Evolutionary conservation across 352 stramenopile species (phyloP), one percentile per base, ranked within the genome.

Genomic region (Peronospora farinosa): DNA sequence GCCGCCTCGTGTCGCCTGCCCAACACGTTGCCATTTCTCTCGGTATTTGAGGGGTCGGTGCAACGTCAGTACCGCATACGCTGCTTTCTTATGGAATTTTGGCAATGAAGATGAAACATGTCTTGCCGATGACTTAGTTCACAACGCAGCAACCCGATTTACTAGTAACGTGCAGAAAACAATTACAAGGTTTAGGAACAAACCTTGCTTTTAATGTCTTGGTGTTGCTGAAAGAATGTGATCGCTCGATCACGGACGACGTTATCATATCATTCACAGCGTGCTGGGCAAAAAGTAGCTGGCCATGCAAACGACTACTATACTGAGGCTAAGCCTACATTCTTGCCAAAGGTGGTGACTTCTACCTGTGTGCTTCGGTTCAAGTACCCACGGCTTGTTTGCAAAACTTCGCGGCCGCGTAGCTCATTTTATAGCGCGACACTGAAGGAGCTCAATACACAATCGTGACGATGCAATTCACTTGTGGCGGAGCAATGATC

Each of bases 1-100:
- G 45, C n/a, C 19, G 23, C 28, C 21, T 57, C 31, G 43, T 25
- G 39, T 48, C 21, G 40, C 37, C 36, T 42, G 36, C 30, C 48
- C 43, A 53, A 63, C 42, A 60, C 48, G 47, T 60, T 62, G 31
- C n/a, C 19, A 64, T 51, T 60, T 54, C 15, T 40, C 59, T 2
- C 23, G 23, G 2, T 58, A 37, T 40, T 36, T 25, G 15, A 32
- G 1, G 28, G 23, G 19, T 21, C 23, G 3, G 23, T 27, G 23
- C 23, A 7, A 27, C 23, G 23, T 27, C 23, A 27, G 5, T 27
- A 27, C 6, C 23, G 23, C 23, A 0, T 27, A 27, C 23, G 23
- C 23, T 27, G 3, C 6, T 27, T 7, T 27, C 6, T 7, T 4
- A 27, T n/a, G 23, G 23, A 4, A 27, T 7, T 27, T 27, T 21